These are phyloP conservation scores for Pythium rishiriense DNA, from an alignment of 352 stramenopile genomes.

Conservation along the genomic window DNA sequence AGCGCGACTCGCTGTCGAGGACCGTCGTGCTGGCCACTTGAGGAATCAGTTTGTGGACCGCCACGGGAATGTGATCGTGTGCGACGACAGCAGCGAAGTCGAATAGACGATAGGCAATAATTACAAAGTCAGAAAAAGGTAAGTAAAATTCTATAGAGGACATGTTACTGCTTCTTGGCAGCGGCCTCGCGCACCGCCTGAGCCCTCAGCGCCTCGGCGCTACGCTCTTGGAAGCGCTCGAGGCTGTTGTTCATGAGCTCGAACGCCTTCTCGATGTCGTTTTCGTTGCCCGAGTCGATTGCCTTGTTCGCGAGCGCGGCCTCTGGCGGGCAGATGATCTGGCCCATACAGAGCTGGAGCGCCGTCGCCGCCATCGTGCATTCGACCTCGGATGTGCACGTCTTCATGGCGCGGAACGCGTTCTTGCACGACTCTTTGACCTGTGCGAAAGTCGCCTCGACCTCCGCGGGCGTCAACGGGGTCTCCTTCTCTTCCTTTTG, in stretches of 20 bases:
- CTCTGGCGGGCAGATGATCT: slow-evolving; percentile 78
- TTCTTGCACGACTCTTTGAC: slow-evolving; percentile 85
- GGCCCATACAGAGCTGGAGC: slow-evolving; percentile 89
- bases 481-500: slow-evolving; percentile 39
- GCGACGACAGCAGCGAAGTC: slow-evolving; percentile 33
- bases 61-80: slow-evolving; percentile 52
- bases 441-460: slow-evolving; percentile 79
- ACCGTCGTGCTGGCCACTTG: slow-evolving; percentile 50
- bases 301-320: slow-evolving; percentile 66
- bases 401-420: slow-evolving; percentile 79
- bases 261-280: slow-evolving; percentile 72
- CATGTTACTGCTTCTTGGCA: slow-evolving; percentile 29
- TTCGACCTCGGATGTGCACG: slow-evolving; percentile 72
- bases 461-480: slow-evolving; percentile 63
- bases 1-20: slow-evolving; percentile 42
- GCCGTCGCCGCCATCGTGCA: slow-evolving; percentile 85
- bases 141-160: neutral
- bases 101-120: neutral
- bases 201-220: slow-evolving; percentile 65
- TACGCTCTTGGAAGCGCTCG: slow-evolving; percentile 81
- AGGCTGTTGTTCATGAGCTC: slow-evolving; percentile 71
- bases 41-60: slow-evolving; percentile 63
- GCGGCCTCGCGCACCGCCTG: slow-evolving; percentile 75
- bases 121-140: neutral
- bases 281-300: slow-evolving; percentile 66